Evolutionary conservation across 2,329 filamentous ascomycete species (phyloP).

Genomic region (Calonectria montana): DNA sequence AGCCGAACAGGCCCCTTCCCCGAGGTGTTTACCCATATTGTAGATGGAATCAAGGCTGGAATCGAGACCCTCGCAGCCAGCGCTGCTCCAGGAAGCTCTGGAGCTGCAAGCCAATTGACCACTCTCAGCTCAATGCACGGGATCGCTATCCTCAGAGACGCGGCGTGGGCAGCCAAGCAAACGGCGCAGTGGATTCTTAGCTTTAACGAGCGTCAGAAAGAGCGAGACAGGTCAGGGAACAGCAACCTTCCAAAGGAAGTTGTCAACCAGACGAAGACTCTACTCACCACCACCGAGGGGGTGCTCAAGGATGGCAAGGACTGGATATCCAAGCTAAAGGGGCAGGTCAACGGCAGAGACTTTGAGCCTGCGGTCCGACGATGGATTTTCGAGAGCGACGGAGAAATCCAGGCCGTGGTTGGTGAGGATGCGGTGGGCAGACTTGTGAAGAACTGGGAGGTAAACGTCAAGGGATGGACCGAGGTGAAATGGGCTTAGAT

Average conservation of each 20-base stretch:
- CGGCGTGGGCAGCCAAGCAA: conserved; percentile 47
- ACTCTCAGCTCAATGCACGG: conserved; percentile 50
- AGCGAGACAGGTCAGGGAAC: conserved; percentile 52
- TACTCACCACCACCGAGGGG: conserved; percentile 45
- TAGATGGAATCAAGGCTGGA: conserved; percentile 38
- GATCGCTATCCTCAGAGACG: conserved; percentile 52
- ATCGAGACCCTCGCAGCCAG: conserved; percentile 42
- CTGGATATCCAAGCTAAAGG: conserved; percentile 44
- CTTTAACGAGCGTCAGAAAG: conserved; percentile 53
- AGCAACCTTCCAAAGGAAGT: conserved; percentile 53
- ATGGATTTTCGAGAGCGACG: conserved; percentile 45
- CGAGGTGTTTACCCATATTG: conserved; percentile 42
- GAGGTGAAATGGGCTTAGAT: conserved; percentile 48
- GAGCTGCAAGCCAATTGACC: conserved; percentile 30
- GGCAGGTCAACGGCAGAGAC: conserved; percentile 40
- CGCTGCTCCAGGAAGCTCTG: conserved; percentile 24
- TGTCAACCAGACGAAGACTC: conserved; percentile 46
- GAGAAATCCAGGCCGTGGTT: conserved; percentile 38
- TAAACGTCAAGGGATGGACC: conserved; percentile 49
- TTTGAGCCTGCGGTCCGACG: conserved; percentile 41
- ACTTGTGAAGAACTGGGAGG: conserved; percentile 49
- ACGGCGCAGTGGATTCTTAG: conserved; percentile 48
- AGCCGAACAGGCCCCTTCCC: conserved; percentile 36
- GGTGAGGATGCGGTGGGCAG: conserved; percentile 39
- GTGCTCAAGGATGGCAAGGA: conserved; percentile 49